A percentile compares a stretch with the other conserved stretches of the same genome.
Conservation (phyloP, 208 protist species). For the Trypanosoma vivax region DNA sequence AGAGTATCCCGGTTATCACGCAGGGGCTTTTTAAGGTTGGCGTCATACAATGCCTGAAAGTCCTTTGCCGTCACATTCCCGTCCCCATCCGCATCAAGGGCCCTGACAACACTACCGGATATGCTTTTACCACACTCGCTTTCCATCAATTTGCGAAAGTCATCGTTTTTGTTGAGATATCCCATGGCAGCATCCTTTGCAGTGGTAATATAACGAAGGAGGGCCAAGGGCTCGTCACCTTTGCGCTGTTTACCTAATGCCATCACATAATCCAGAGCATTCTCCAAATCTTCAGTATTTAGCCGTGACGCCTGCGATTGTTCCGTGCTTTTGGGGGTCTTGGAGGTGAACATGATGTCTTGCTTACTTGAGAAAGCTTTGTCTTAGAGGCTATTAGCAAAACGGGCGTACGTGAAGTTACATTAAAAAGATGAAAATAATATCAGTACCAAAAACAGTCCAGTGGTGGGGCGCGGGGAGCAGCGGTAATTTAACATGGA, state of each 20-base stretch:
- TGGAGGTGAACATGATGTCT: neutral
- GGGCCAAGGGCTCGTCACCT: conserved; percentile 19
- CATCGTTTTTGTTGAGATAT: conserved; percentile 17
- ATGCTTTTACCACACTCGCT: conserved; percentile 31
- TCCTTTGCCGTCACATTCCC: conserved; percentile 55
- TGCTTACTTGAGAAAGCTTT: no score
- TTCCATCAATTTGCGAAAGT: conserved; percentile 29
- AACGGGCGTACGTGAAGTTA: neutral
- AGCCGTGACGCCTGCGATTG: conserved; percentile 10
- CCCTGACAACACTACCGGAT: conserved; percentile 22
- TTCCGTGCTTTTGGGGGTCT: neutral
- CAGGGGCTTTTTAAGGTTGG: conserved; percentile 27
- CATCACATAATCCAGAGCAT: conserved; percentile 35
- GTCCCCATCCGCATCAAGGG: conserved; percentile 55
- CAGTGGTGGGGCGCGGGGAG: no score
- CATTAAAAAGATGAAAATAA: conserved; percentile 8
- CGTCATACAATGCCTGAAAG: conserved; percentile 63
- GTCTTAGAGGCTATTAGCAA: no score
- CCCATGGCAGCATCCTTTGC: conserved; percentile 33
- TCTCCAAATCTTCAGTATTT: conserved; percentile 53
- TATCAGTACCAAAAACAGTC: neutral
- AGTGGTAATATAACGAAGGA: conserved; percentile 44
- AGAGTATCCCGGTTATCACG: conserved; percentile 20
- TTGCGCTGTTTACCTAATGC: conserved; percentile 30
- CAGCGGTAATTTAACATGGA: neutral